Conservation (phyloP, 2,329 filamentous ascomycete species). For the Biscogniauxia marginata region DNA sequence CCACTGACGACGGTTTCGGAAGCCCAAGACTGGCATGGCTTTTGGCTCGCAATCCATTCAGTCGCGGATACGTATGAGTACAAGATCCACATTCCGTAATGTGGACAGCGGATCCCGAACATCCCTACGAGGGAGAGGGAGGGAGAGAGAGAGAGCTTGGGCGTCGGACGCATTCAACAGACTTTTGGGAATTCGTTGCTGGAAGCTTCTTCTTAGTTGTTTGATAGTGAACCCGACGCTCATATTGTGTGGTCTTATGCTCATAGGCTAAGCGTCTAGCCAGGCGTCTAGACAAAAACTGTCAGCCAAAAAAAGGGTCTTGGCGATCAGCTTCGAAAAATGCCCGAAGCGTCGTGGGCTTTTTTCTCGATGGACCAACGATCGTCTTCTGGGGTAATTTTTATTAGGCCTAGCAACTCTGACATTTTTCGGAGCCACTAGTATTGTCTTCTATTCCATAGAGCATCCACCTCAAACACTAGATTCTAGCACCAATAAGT, state of each 20-base stretch:
- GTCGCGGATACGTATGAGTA: neutral
- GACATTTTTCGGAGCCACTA: neutral
- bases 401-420: neutral
- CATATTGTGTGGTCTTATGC: neutral
- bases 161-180: too few relatives aligned
- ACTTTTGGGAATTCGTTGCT: neutral
- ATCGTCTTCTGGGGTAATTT: neutral
- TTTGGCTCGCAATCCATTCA: neutral
- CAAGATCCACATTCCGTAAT: neutral
- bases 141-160: too few relatives aligned
- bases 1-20: neutral
- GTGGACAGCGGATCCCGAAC: neutral
- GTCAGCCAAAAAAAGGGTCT: neutral
- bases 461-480: conserved; percentile 4
- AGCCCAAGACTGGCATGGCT: neutral
- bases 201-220: neutral
- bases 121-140: neutral
- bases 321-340: neutral
- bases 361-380: neutral
- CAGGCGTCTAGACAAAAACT: neutral
- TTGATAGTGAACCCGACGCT: neutral
- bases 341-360: neutral
- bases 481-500: conserved; percentile 2
- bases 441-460: conserved; percentile 2
- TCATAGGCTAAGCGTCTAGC: neutral